These are phyloP conservation scores for Colletotrichum cuscutae DNA, from an alignment of 2,329 filamentous ascomycete genomes.

Conservation along the genomic window DNA sequence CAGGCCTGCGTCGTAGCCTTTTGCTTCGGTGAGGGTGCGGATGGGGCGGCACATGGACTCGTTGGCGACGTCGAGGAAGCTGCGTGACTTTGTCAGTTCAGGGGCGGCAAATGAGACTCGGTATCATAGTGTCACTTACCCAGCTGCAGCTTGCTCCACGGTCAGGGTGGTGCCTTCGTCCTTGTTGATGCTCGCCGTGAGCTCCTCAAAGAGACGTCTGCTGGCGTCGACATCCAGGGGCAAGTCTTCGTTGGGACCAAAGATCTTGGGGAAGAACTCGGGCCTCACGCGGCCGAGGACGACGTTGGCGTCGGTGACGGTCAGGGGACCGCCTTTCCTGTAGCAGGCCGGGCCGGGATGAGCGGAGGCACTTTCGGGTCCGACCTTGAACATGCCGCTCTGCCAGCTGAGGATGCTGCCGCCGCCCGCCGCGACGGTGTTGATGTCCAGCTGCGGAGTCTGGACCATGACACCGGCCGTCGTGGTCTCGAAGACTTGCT, in stretches of 20 bases:
- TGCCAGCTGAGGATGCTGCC: constrained; percentile 76
- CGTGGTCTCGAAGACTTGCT: constrained; percentile 74
- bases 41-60: constrained; percentile 49
- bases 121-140: constrained; percentile 42
- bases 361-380: constrained; percentile 76
- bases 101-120: no score
- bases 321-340: constrained; percentile 75
- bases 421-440: constrained; percentile 78
- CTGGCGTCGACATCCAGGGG: constrained; percentile 54
- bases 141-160: constrained; percentile 58
- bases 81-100: not conserved
- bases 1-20: constrained; percentile 46
- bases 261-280: constrained; percentile 79
- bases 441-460: constrained; percentile 67
- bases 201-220: constrained; percentile 51
- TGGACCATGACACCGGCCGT: constrained; percentile 76
- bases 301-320: constrained; percentile 78
- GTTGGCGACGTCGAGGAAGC: constrained; percentile 49
- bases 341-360: constrained; percentile 80
- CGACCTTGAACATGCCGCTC: constrained; percentile 78
- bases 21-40: constrained; percentile 47
- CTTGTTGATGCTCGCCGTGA: constrained; percentile 54
- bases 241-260: constrained; percentile 74
- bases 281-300: constrained; percentile 69
- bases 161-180: constrained; percentile 41